These are phyloP conservation scores for Xylaria hypoxylon DNA, from an alignment of 2,329 filamentous ascomycete species.

Conservation along the genomic window DNA sequence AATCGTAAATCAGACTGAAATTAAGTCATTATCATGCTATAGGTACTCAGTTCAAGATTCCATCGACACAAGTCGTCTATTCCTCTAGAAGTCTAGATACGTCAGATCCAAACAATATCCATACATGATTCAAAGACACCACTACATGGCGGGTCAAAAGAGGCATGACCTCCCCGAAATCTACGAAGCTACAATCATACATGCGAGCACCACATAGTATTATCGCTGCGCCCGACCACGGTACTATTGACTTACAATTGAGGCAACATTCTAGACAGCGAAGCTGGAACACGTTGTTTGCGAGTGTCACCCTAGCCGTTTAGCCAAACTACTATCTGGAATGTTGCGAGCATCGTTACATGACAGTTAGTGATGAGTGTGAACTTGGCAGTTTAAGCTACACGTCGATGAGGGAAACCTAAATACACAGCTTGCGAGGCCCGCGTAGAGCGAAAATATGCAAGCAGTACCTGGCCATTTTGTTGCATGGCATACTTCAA, in stretches of 20 bases:
- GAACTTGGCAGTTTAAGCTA: background rate
- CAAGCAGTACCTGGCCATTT: background rate
- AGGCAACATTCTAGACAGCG: background rate
- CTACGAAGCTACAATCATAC: background rate
- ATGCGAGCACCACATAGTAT: background rate
- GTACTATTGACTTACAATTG: background rate
- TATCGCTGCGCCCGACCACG: background rate
- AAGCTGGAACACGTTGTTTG: background rate
- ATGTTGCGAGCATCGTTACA: background rate
- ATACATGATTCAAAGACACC: background rate
- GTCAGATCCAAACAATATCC: background rate
- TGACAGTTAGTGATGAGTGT: background rate
- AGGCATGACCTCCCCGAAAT: background rate
- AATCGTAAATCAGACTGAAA: background rate
- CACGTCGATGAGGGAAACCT: background rate
- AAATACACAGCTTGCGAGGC: background rate
- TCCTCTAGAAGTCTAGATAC: background rate
- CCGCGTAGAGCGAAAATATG: background rate
- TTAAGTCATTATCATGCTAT: background rate
- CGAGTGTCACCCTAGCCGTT: background rate
- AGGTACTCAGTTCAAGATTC: background rate
- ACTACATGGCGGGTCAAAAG: background rate
- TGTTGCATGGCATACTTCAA: background rate
- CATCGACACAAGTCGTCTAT: background rate
- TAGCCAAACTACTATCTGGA: background rate